Conservation (phyloP, 2,329 filamentous ascomycete species). For the Beauveria medogensis region DNA sequence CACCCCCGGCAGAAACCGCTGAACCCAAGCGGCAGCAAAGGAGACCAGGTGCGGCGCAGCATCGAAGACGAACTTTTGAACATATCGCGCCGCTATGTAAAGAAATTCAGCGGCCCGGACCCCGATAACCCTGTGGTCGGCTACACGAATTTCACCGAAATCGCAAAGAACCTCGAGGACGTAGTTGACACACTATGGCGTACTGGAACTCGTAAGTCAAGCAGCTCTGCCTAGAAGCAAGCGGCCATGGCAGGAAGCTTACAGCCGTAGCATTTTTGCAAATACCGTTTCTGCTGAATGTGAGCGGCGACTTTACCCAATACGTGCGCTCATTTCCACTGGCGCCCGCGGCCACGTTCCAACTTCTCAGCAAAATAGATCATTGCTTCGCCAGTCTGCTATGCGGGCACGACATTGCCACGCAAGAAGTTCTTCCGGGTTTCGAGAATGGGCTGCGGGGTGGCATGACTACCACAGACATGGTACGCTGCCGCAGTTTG, state of each 20-base stretch:
- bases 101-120: slow-evolving; percentile 44
- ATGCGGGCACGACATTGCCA: slow-evolving; percentile 56
- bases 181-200: slow-evolving; percentile 79
- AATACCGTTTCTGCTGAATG: slow-evolving; percentile 71
- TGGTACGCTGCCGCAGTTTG: slow-evolving; percentile 76
- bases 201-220: slow-evolving; percentile 67
- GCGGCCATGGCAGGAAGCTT: not conserved
- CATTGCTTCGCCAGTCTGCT: slow-evolving; percentile 73
- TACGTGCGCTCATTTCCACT: slow-evolving; percentile 64
- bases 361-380: slow-evolving; percentile 69
- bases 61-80: slow-evolving; percentile 45
- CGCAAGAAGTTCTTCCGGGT: slow-evolving; percentile 58
- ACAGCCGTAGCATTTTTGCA: slow-evolving; percentile 59
- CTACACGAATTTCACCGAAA: slow-evolving; percentile 56
- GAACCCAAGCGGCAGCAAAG: slow-evolving; percentile 49
- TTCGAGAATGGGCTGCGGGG: slow-evolving; percentile 54
- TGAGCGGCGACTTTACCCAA: slow-evolving; percentile 64
- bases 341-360: slow-evolving; percentile 57
- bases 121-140: slow-evolving; percentile 41
- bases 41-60: slow-evolving; percentile 51
- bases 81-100: slow-evolving; percentile 50
- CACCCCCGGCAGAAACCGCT: slow-evolving; percentile 47
- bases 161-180: slow-evolving; percentile 65
- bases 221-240: not conserved
- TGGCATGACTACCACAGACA: slow-evolving; percentile 71